phyloP scores from a whole-genome alignment of 768 basidiomycete species.

The Kwoniella dejecticola region DNA sequence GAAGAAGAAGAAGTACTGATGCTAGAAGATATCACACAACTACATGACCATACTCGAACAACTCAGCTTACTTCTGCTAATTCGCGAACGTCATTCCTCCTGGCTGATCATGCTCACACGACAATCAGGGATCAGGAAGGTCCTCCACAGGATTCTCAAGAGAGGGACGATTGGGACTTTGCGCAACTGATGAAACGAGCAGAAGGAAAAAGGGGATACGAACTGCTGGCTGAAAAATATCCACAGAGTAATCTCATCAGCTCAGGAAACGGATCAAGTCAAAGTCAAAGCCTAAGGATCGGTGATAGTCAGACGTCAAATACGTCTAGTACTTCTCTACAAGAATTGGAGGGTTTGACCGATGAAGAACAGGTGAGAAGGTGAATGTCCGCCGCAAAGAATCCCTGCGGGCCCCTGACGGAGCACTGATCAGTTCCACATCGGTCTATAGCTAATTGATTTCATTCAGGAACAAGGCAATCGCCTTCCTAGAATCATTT shows the following conservation, averaged over 20 bases:
- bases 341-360: not conserved
- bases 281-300: not conserved
- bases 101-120: not conserved
- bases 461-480: not conserved
- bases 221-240: not conserved
- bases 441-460: not conserved
- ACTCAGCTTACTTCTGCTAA: not conserved
- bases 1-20: not conserved
- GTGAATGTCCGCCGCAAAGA: not conserved
- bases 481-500: constrained; percentile 9
- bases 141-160: not conserved
- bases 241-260: not conserved
- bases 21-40: not conserved
- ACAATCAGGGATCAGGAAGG: not conserved
- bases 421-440: not conserved
- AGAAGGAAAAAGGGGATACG: constrained; percentile 6
- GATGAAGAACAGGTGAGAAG: not conserved
- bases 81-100: not conserved
- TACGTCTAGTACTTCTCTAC: not conserved
- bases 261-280: no score
- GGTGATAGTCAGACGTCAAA: constrained; percentile 3
- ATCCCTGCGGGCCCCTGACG: not conserved
- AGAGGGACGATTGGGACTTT: constrained; percentile 14
- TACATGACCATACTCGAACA: not conserved
- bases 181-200: constrained; percentile 1